Evolutionary conservation across 352 stramenopile species (phyloP), one percentile per base, ranked within the genome.

Genomic region (Pythium aquatile): DNA sequence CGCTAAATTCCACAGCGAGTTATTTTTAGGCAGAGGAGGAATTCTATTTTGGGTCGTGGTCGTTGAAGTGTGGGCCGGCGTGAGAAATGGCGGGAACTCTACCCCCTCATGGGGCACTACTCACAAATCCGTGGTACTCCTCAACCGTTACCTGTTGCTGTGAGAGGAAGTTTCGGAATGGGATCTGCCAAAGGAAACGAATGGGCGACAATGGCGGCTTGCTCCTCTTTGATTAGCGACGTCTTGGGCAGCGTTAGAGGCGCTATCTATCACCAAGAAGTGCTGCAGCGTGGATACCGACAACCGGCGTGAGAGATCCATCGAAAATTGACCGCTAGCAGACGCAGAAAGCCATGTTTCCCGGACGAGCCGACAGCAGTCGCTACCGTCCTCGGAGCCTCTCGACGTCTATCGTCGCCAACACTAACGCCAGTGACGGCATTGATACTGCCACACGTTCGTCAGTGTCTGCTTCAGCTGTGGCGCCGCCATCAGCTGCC

Each of bases 321-420:
- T 13, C 40, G 40, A 26, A 26, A 48, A 48, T 48, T 48, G 40
- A 48, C n/a, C n/a, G 5, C 40, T 33, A 37, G 17, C 26, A 20
- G n/a, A 53, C 11, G 24, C 13, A 42, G 14, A 2, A 14, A 39
- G 37, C 24, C 17, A 70, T 74, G 62, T 74, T 74, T 40, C 47
- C 29, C 17, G 63, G 62, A 4, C 62, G 62, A 10, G 62, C 68
- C 2, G 66, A 73, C 46, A 73, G 66, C 47, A 73, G 66, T 42
- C 61, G 66, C 61, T 73, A 73, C 56, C 60, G 57, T 1, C 66
- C 61, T 24, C 61, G 66, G 2, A 73, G 66, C 29, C 57, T 73
- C 1, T 68, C 66, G 61, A 53, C 66, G 2, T 63, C 66, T 16
- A n/a, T 46, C 5, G 48, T 51, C 0, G 65, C 65, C 1, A 65